These are phyloP conservation scores for Wickerhamomyces bisporus DNA, from an alignment of 805 yeast species.

Conservation along the genomic window DNA sequence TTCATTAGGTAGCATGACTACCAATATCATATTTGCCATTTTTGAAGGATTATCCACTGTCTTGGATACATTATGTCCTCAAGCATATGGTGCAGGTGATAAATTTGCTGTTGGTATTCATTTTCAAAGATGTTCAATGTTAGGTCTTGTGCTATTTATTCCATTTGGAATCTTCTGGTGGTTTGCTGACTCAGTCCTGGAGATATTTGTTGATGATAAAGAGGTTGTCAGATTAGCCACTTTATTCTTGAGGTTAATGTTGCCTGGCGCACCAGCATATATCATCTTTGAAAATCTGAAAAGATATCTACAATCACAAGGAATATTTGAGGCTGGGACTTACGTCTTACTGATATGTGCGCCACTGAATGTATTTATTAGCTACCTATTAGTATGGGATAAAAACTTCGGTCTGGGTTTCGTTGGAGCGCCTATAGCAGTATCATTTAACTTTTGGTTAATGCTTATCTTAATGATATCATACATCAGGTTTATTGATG, in stretches of 20 bases:
- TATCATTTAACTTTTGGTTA: slow-evolving; percentile 59
- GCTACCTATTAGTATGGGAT: slow-evolving; percentile 64
- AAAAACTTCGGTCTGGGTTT: slow-evolving; percentile 59
- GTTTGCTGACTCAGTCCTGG: slow-evolving; percentile 42
- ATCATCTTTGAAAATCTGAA: slow-evolving; percentile 77
- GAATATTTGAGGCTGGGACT: slow-evolving; percentile 81
- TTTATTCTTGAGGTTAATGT: slow-evolving; percentile 48
- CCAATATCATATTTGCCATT: slow-evolving; percentile 72
- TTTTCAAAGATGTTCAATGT: slow-evolving; percentile 61
- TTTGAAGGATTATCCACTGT: slow-evolving; percentile 82
- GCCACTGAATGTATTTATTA: slow-evolving; percentile 57
- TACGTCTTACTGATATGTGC: slow-evolving; percentile 57
- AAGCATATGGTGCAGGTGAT: slow-evolving; percentile 78
- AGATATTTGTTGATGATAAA: slow-evolving; percentile 43
- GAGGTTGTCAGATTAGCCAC: slow-evolving; percentile 55
- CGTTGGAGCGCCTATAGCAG: slow-evolving; percentile 73
- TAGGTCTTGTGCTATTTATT: slow-evolving; percentile 38
- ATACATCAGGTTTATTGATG: slow-evolving; percentile 47
- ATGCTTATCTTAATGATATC: slow-evolving; percentile 48
- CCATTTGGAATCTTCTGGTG: slow-evolving; percentile 58
- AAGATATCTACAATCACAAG: slow-evolving; percentile 80
- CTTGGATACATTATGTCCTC: slow-evolving; percentile 78
- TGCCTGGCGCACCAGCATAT: slow-evolving; percentile 75
- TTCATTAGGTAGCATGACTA: slow-evolving; percentile 78
- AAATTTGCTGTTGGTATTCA: slow-evolving; percentile 66